Evolutionary conservation across 176 grass and related monocot genomes (phyloP), one percentile per base, ranked within the genome.

Genomic region (Canna indica): DNA sequence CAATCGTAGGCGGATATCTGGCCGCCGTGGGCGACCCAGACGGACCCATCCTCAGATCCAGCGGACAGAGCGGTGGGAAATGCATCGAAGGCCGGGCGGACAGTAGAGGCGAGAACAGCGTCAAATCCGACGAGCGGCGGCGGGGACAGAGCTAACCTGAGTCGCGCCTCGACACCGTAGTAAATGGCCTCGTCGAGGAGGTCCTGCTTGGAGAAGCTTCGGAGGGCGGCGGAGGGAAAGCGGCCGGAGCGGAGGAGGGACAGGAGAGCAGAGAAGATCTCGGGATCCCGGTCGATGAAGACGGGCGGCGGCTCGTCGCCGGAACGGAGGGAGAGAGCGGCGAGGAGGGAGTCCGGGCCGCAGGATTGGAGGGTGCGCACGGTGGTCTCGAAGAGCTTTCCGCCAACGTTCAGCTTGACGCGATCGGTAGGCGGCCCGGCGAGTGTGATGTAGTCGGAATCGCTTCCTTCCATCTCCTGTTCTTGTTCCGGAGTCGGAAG

Each of bases 121-220:
- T 88, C 85, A 75, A 85, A 87, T 36, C 93, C 88, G 33, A 87
- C 69, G 77, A 97, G 82, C 5, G 88, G 89, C 68, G 88, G 93
- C 70, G 88, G 84, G 28, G 84, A 74, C 48, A 90, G 76, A 16
- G 84, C 82, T 3, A 69, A 77, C 13, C 83, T 84, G 77, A 97
- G 79, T 24, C 63, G 77, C 36, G 65, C 60, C 8, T 87, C 76
- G 71, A 85, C 71, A 50, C 86, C 88, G 31, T 92, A 92, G 79
- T 85, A 88, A 57, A 56, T 47, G 52, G 84, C 88, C 77, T 90
- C 88, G 54, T 84, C 81, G 71, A 90, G 75, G 46, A 96, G 79
- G 34, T 79, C 44, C 35, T 59, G 73, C 18, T 60, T 64, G 31
- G 73, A 73, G 81, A 85, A 90, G 48, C 63, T 67, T 59, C 33